Evolutionary conservation across 2,329 filamentous ascomycete genomes (phyloP), one percentile per base, ranked within the genome.

Genomic region (Colletotrichum tropicale): DNA sequence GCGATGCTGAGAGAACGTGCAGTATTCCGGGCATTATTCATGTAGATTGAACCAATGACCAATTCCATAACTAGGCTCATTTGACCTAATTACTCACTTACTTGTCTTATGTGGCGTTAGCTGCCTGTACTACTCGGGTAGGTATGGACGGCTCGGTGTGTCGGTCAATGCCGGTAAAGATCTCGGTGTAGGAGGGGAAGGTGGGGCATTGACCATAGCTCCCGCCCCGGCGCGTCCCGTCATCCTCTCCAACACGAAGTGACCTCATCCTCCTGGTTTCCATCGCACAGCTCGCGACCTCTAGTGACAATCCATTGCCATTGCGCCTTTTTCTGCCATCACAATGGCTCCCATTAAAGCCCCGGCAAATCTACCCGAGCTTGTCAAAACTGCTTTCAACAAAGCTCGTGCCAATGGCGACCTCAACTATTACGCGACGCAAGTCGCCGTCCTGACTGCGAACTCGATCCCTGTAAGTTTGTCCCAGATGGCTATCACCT

Each of bases 401-500:
- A 87, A 85, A 62, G 90, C 90, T 21, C 85, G 83, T 13, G 81
- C 83, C 13, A 86, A 82, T 71, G 88, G 88, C 69, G 88, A 91
- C 76, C 80, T 92, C 69, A 85, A 85, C 64, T 91, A 89, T 79
- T 92, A 88, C 80, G 86, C 88, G 60, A 91, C 90, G 4, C 87
- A 90, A 74, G 90, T 89, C 60, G 82, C 87, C 6, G 77, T 91
- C 64, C 80, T 92, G 62, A 82, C 81, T 52, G 83, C 87, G 58
- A 83, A 85, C 77, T 82, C 83, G 26, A 81, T 87, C 36, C 86
- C 86, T 1, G 89, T 90, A 80, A 21, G 86, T 55, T 16, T 58
- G 6, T 15, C 15, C 55, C 24, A 26, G 43, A 34, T 3, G 26
- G 7, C 24, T 10, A 3, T n/a, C 36, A 34, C 18, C 12, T 24